These are phyloP conservation scores for Zopfia rhizophila DNA, from an alignment of 2,329 filamentous ascomycete species.

Conservation along the genomic window DNA sequence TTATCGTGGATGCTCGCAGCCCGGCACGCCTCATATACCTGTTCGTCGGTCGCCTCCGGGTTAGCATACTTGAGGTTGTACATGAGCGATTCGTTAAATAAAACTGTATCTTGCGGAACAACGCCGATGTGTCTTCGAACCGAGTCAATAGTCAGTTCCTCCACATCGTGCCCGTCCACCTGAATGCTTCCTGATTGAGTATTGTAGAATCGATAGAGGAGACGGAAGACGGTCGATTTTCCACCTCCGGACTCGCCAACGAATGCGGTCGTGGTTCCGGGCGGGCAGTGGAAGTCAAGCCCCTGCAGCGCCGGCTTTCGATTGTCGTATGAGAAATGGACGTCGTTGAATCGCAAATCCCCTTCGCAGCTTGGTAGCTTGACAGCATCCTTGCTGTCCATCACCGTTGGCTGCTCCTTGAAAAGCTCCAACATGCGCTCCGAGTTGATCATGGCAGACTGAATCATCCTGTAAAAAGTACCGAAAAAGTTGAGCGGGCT, in stretches of 20 bases:
- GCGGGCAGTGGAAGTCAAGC: constrained; percentile 83
- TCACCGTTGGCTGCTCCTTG: constrained; percentile 92
- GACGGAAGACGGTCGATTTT: constrained; percentile 94
- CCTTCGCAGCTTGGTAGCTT: constrained; percentile 76
- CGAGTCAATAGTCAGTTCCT: constrained; percentile 92
- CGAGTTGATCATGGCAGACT: constrained; percentile 96
- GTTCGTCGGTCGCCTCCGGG: constrained; percentile 79
- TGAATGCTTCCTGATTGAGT: constrained; percentile 80
- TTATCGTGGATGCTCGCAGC: constrained; percentile 94
- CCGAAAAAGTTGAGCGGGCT: constrained; percentile 81
- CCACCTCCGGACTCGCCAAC: constrained; percentile 97
- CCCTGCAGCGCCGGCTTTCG: constrained; percentile 86
- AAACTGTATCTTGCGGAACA: constrained; percentile 93
- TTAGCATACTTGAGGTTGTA: constrained; percentile 94
- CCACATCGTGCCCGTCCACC: constrained; percentile 85
- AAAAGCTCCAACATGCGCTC: constrained; percentile 95
- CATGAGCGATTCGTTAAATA: constrained; percentile 95
- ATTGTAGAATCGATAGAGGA: constrained; percentile 98
- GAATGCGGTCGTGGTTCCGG: constrained; percentile 93
- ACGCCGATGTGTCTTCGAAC: constrained; percentile 91
- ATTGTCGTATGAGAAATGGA: constrained; percentile 89
- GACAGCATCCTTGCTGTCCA: constrained; percentile 75
- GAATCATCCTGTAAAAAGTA: constrained; percentile 94
- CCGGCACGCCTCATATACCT: constrained; percentile 82
- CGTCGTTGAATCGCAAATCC: constrained; percentile 86